phyloP scores from a whole-genome alignment of 371 early-diverging fungal species.

The Gilbertella persicaria region DNA sequence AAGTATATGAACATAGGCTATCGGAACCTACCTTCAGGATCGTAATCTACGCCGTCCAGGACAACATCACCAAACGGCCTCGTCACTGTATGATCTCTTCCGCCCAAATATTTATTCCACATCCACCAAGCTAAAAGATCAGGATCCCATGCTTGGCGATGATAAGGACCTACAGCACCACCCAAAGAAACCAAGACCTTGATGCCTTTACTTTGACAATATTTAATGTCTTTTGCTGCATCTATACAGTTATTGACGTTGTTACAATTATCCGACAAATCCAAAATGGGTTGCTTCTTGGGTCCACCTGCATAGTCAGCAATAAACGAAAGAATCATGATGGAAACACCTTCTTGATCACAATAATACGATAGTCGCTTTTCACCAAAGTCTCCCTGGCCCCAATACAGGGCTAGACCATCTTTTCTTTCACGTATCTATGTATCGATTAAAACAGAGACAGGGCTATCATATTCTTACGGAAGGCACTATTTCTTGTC shows the following conservation, averaged over 20 bases:
- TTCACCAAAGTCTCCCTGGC: conserved; percentile 38
- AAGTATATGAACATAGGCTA: neutral
- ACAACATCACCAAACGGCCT: conserved; percentile 38
- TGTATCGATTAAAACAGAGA: neutral
- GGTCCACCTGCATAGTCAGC: conserved; percentile 41
- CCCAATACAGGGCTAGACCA: conserved; percentile 36
- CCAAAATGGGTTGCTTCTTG: conserved; percentile 38
- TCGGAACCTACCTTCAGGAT: conserved; percentile 53
- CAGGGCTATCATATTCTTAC: neutral
- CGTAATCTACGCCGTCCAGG: conserved; percentile 49
- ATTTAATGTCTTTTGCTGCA: conserved; percentile 57
- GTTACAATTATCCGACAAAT: conserved; percentile 61
- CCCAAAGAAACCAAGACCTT: conserved; percentile 56
- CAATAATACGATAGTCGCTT: conserved; percentile 56
- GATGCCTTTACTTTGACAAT: conserved; percentile 63
- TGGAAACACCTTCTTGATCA: conserved; percentile 51
- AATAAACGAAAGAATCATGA: conserved; percentile 59
- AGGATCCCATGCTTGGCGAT: conserved; percentile 31
- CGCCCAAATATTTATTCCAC: conserved; percentile 55
- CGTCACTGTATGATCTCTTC: conserved; percentile 25
- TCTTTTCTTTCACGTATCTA: conserved; percentile 6
- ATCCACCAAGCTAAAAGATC: conserved; percentile 50
- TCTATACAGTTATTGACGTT: conserved; percentile 42
- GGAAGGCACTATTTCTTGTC: neutral
- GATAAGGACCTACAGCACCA: conserved; percentile 47